Conservation (phyloP, 768 basidiomycete species). For the Hydnum rufescens region DNA sequence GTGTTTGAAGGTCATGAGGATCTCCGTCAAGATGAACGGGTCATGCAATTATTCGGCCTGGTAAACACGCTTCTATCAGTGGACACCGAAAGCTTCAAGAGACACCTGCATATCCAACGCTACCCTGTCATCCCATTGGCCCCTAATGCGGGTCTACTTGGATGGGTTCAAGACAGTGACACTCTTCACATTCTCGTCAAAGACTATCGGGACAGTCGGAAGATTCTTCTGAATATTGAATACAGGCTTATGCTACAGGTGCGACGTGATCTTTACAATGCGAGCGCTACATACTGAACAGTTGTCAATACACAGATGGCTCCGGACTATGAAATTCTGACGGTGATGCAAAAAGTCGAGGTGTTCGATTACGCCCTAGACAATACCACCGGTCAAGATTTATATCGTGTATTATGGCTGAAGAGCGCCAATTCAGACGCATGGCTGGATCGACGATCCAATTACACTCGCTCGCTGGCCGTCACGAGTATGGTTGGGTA, state of each 20-base stretch:
- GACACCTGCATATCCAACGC: constrained; percentile 83
- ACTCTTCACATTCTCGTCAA: constrained; percentile 91
- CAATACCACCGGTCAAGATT: constrained; percentile 94
- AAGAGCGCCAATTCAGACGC: constrained; percentile 91
- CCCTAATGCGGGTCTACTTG: constrained; percentile 82
- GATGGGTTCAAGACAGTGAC: constrained; percentile 92
- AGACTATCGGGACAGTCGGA: constrained; percentile 88
- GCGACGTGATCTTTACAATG: constrained; percentile 3
- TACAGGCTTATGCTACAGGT: constrained; percentile 98
- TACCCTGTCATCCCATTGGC: constrained; percentile 89
- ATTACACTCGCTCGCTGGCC: constrained; percentile 86
- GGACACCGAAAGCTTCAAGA: constrained; percentile 88
- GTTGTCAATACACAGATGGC: constrained; percentile 66
- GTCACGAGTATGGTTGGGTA: constrained; percentile 99
- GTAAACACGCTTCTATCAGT: constrained; percentile 87
- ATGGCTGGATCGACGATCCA: constrained; percentile 91
- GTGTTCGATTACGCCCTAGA: constrained; percentile 98
- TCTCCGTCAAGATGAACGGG: constrained; percentile 93
- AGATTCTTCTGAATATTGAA: constrained; percentile 93
- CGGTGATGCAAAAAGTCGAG: constrained; percentile 90
- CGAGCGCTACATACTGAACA: background rate
- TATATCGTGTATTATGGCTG: constrained; percentile 92
- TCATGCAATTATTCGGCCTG: constrained; percentile 96
- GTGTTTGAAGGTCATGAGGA: constrained; percentile 71
- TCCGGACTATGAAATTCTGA: constrained; percentile 90